Evolutionary conservation across 1,284 basidiomycete genomes (phyloP).

Genomic region (Sutorius eximius): DNA sequence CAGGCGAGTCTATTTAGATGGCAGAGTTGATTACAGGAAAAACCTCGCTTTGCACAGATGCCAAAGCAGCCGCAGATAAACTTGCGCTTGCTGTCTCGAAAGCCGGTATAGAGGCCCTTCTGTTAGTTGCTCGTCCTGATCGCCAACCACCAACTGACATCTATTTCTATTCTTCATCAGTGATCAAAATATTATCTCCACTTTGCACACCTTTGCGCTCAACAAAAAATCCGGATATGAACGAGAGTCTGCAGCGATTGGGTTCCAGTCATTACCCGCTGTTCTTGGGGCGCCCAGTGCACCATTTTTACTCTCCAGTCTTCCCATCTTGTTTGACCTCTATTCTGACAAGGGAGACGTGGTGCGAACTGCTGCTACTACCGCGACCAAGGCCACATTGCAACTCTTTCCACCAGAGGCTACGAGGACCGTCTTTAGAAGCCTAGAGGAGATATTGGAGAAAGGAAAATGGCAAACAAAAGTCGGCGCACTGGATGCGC

Average conservation of each 20-base stretch:
- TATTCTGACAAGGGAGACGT: conserved; percentile 96
- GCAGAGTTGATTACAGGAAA: background rate
- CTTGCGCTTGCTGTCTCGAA: conserved; percentile 70
- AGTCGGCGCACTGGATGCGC: conserved; percentile 89
- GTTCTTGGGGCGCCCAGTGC: conserved; percentile 75
- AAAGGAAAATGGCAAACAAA: conserved; percentile 95
- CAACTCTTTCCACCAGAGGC: conserved; percentile 87
- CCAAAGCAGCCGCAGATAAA: conserved; percentile 76
- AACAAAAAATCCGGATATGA: conserved; percentile 93
- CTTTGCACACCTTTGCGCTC: conserved; percentile 70
- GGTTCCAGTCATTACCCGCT: conserved; percentile 75
- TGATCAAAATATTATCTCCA: conserved; percentile 61
- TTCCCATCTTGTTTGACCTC: conserved; percentile 81
- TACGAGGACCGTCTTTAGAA: conserved; percentile 70
- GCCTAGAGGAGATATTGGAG: conserved; percentile 74
- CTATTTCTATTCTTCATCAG: conserved; percentile 38
- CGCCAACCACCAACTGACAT: conserved; percentile 4
- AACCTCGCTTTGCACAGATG: conserved; percentile 48
- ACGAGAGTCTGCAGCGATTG: conserved; percentile 88
- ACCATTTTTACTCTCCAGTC: conserved; percentile 80
- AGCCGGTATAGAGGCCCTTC: conserved; percentile 59
- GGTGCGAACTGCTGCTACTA: conserved; percentile 78
- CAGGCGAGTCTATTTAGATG: conserved; percentile 47
- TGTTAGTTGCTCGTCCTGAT: conserved; percentile 44
- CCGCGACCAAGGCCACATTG: conserved; percentile 84